These are phyloP conservation scores for Pythium coloratum DNA, from an alignment of 352 stramenopile genomes.

Conservation along the genomic window DNA sequence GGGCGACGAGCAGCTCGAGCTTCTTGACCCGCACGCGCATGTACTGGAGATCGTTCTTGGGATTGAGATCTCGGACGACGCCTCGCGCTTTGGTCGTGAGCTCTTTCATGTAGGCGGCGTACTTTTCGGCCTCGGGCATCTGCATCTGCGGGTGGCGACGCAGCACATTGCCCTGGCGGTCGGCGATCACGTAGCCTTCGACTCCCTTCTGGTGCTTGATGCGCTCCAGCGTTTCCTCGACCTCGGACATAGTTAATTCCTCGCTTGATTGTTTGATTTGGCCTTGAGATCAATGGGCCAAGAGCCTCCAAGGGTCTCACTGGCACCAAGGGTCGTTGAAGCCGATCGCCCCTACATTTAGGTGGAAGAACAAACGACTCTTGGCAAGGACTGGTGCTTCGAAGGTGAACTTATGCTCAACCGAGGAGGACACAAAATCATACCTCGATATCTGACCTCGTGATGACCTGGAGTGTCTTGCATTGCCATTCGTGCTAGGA, in stretches of 20 bases:
- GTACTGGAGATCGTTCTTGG: conserved; percentile 94
- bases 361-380: too few relatives aligned
- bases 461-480: too few relatives aligned
- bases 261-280: neutral
- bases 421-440: too few relatives aligned
- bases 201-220: conserved; percentile 95
- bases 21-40: conserved; percentile 92
- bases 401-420: too few relatives aligned
- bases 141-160: conserved; percentile 89
- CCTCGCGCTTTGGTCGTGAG: conserved; percentile 89
- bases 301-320: too few relatives aligned
- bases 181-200: conserved; percentile 94
- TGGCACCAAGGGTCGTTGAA: too few relatives aligned
- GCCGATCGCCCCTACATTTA: too few relatives aligned
- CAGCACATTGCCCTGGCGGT: conserved; percentile 89
- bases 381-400: too few relatives aligned
- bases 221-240: conserved; percentile 94
- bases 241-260: conserved; percentile 67
- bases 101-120: conserved; percentile 91
- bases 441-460: too few relatives aligned
- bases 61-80: conserved; percentile 93
- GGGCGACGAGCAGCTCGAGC: conserved; percentile 92
- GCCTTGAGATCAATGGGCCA: too few relatives aligned
- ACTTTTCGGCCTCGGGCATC: conserved; percentile 89
- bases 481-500: too few relatives aligned